These are phyloP conservation scores for Suhomyces ambrosiae DNA, from an alignment of 1,139 yeast genomes.

Conservation along the genomic window DNA sequence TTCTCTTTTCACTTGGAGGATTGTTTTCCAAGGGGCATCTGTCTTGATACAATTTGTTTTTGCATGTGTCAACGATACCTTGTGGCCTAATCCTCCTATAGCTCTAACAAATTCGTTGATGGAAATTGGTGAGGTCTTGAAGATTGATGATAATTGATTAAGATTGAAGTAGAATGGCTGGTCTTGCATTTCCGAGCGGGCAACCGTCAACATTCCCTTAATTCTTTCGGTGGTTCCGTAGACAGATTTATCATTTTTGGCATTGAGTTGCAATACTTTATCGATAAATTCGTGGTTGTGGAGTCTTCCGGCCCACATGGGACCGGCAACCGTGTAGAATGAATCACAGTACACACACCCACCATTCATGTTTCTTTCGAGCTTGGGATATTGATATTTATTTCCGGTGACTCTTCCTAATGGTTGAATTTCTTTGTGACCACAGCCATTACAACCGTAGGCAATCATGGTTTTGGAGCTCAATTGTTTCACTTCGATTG, in stretches of 20 bases:
- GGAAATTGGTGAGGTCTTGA: constrained; percentile 85
- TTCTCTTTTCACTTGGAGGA: constrained; percentile 71
- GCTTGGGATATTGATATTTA: constrained; percentile 42
- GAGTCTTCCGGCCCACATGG: constrained; percentile 88
- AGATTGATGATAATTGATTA: constrained; percentile 69
- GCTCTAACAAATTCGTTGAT: constrained; percentile 73
- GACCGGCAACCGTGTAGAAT: constrained; percentile 82
- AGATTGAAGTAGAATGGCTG: constrained; percentile 83
- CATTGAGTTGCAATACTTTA: constrained; percentile 58
- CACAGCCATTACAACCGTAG: constrained; percentile 88
- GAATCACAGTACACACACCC: constrained; percentile 70
- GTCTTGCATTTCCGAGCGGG: constrained; percentile 62
- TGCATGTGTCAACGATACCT: constrained; percentile 86
- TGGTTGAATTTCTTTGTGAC: constrained; percentile 67
- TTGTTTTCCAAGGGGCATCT: constrained; percentile 78
- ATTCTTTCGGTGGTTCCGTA: constrained; percentile 84
- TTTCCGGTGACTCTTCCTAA: constrained; percentile 59
- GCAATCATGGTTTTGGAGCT: constrained; percentile 76
- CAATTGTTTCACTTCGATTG: constrained; percentile 74
- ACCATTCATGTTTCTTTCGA: constrained; percentile 12
- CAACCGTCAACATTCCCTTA: constrained; percentile 89
- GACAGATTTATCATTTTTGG: constrained; percentile 47
- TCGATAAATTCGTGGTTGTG: constrained; percentile 71
- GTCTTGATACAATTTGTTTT: constrained; percentile 85
- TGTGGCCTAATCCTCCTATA: constrained; percentile 79